These are phyloP conservation scores for Penstemon eatonii DNA, from an alignment of 257 asterid species.

Conservation along the genomic window DNA sequence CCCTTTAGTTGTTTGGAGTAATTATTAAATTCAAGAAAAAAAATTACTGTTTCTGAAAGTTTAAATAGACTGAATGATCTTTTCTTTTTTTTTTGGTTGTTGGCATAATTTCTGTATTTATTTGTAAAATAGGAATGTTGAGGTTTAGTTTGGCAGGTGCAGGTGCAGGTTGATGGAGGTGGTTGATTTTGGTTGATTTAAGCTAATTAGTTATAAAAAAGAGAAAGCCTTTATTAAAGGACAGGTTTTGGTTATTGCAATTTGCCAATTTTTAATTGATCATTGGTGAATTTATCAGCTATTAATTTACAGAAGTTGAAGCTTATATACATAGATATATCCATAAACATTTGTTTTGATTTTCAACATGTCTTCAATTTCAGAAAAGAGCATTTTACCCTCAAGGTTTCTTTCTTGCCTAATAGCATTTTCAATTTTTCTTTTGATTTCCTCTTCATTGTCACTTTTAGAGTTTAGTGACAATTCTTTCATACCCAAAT, in stretches of 20 bases:
- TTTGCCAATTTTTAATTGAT: background rate
- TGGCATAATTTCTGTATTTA: conserved; percentile 1
- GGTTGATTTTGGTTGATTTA: conserved; percentile 19
- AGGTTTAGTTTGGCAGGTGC: conserved; percentile 23
- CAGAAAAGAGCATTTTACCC: conserved; percentile 56
- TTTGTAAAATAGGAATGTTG: background rate
- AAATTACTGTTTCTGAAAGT: background rate
- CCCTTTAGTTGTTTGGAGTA: background rate
- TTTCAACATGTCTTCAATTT: conserved; percentile 40
- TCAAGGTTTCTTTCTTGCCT: conserved; percentile 61
- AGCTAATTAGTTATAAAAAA: no score
- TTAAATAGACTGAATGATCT: background rate
- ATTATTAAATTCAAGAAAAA: background rate
- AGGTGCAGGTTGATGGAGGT: conserved; percentile 34
- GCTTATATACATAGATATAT: background rate
- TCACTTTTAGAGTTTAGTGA: conserved; percentile 49
- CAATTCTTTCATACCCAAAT: conserved; percentile 35
- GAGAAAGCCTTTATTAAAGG: background rate
- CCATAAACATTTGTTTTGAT: conserved; percentile 7
- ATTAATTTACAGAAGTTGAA: conserved; percentile 9
- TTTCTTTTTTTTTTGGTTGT: conserved; percentile 8
- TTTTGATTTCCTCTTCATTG: conserved; percentile 52
- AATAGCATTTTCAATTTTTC: conserved; percentile 50
- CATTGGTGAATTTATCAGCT: conserved; percentile 15
- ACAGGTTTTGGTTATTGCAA: conserved; percentile 20